Base-by-base conservation (phyloP, 169 alveolate genomes). In the Perkinsus olseni region DNA sequence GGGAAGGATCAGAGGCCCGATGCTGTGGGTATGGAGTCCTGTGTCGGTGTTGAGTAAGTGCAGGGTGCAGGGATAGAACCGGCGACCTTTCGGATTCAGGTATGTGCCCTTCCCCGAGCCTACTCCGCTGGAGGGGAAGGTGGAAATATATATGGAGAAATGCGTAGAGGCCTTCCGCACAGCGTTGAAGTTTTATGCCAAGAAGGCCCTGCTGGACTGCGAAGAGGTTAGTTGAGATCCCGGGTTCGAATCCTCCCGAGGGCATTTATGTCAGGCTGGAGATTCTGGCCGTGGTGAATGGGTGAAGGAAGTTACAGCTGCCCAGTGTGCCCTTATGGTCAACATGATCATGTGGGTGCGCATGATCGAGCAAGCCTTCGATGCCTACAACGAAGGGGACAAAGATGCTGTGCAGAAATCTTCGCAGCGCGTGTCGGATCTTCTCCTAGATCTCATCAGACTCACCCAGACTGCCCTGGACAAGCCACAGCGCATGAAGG, bases 401-500 rank as follows among this genome's bases (percentile, higher is more conserved):
- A 93, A 94, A 36, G 97, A 97, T 39, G 96, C 98, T 1, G 94
- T 97, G 93, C 95, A 96, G 91, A 92, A 93, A 39, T 97, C 96
- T 91, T 94, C 94, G 90, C 97, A 97, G 36, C 94, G 93, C 39
- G 97, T 96, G 93, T 95, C 97, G n/a, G 96, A 94, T 51, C 94
- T 95, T 91, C 94, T 98, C 38, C 96, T 98, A 92, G 97, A 95
- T 74, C 95, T 98, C 62, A 98, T 98, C 94, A 96, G 97, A 92
- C 96, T 97, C 94, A 99, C 98, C 91, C 97, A 97, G 95, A 98
- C 98, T 38, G 97, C 98, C 82, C 94, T 98, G 48, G 96, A 96
- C 20, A 97, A 96, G 93, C 98, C 98, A 21, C 94, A 94, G 91
- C 92, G 98, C 39, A 95, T 94, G 94, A 98, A 98, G 96, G 96